phyloP scores from a whole-genome alignment of 2,329 filamentous ascomycete species.

The Aspergillus texensis region DNA sequence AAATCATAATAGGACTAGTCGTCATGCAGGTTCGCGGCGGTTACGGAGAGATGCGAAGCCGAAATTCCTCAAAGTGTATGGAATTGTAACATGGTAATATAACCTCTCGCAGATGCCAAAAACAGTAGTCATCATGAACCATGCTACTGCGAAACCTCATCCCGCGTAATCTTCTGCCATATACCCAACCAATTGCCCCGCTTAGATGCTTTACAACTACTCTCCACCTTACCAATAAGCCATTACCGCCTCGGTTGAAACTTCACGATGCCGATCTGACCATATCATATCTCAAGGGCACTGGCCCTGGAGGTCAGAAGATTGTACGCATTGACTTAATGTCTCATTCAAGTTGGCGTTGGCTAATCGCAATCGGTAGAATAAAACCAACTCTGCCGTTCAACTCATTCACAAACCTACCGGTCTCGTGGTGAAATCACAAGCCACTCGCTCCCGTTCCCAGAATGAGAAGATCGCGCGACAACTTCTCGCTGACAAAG shows the following conservation, averaged over 20 bases:
- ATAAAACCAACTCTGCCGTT: slow-evolving; percentile 95
- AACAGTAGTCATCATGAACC: slow-evolving; percentile 11
- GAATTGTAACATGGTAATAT: neutral
- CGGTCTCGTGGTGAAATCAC: slow-evolving; percentile 90
- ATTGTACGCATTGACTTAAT: slow-evolving; percentile 60
- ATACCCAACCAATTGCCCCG: neutral
- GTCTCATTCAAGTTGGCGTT: too few relatives aligned
- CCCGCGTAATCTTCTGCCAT: slow-evolving; percentile 1
- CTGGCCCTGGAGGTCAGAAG: slow-evolving; percentile 91
- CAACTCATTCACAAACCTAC: slow-evolving; percentile 90
- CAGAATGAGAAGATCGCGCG: slow-evolving; percentile 89
- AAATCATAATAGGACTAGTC: neutral
- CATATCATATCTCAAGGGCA: slow-evolving; percentile 86
- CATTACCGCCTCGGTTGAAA: slow-evolving; percentile 74
- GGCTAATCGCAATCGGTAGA: slow-evolving; percentile 49
- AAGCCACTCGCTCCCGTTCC: slow-evolving; percentile 81
- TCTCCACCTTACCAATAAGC: slow-evolving; percentile 49
- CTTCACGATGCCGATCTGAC: slow-evolving; percentile 78
- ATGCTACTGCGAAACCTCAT: slow-evolving; percentile 9
- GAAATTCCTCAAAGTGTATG: neutral
- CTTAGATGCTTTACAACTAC: slow-evolving; percentile 27
- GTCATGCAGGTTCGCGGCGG: too few relatives aligned
- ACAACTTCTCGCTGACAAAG: slow-evolving; percentile 70
- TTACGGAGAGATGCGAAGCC: too few relatives aligned
- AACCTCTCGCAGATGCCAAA: neutral